Conservation (phyloP, 768 basidiomycete genomes). For the Chalciporus pseudorubinellus region DNA sequence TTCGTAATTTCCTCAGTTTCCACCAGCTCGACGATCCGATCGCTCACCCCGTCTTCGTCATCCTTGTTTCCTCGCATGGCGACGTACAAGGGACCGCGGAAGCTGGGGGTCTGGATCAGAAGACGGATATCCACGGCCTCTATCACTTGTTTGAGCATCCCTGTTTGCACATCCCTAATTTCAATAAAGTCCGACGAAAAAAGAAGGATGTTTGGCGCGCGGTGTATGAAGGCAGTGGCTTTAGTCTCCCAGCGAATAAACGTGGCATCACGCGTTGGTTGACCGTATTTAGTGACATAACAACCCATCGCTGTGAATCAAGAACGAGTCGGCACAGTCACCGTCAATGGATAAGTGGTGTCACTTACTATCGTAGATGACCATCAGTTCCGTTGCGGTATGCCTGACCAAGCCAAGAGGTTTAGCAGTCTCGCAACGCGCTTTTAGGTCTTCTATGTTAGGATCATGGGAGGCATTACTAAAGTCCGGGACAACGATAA, state of each 20-base stretch:
- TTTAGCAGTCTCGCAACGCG: constrained; percentile 52
- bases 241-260: constrained; percentile 80
- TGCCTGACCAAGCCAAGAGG: constrained; percentile 67
- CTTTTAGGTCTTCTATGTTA: constrained; percentile 53
- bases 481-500: constrained; percentile 62
- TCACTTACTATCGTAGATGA: constrained; percentile 70
- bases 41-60: constrained; percentile 54
- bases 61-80: constrained; percentile 62
- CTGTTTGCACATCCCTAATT: constrained; percentile 60
- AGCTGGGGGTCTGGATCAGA: constrained; percentile 41
- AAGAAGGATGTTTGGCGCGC: constrained; percentile 64
- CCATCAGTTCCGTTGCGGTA: constrained; percentile 54
- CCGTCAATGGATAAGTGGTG: neutral
- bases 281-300: constrained; percentile 70
- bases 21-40: constrained; percentile 64
- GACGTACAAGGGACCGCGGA: constrained; percentile 50
- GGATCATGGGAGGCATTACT: constrained; percentile 37
- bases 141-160: constrained; percentile 79
- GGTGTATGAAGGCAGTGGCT: constrained; percentile 58
- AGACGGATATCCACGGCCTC: constrained; percentile 70
- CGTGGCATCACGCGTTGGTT: constrained; percentile 55
- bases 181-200: constrained; percentile 77
- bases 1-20: constrained; percentile 61
- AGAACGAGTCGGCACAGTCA: constrained; percentile 1
- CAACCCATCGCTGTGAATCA: constrained; percentile 62